phyloP scores from a whole-genome alignment of 164 flowering plant genomes.

The Akebia trifoliata region DNA sequence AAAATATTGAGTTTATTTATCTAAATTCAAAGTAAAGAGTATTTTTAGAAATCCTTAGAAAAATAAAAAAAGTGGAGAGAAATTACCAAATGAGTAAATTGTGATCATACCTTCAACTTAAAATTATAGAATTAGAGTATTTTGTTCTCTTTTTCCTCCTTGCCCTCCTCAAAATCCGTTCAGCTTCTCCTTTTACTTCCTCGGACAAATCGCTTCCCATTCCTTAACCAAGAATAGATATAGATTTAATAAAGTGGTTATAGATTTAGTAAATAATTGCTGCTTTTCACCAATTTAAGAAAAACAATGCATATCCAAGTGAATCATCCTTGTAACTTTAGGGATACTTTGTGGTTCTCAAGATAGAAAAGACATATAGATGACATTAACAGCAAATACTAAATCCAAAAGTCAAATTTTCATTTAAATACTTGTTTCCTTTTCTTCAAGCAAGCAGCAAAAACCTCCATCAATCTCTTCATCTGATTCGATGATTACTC shows the following conservation, averaged over 20 bases:
- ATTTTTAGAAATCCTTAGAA: background rate
- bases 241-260: background rate
- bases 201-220: slow-evolving; percentile 27
- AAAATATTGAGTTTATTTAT: too few relatives aligned
- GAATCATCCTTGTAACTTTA: background rate
- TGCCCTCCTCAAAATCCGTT: slow-evolving; percentile 61
- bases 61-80: background rate
- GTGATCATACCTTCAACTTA: slow-evolving; percentile 39
- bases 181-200: slow-evolving; percentile 52
- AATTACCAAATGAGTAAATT: background rate
- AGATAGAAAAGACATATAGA: background rate
- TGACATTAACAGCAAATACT: background rate
- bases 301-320: background rate
- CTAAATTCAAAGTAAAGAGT: too few relatives aligned
- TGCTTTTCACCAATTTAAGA: background rate
- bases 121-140: slow-evolving; percentile 32
- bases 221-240: slow-evolving; percentile 12
- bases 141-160: slow-evolving; percentile 78
- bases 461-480: slow-evolving; percentile 55
- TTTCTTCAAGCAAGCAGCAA: slow-evolving; percentile 46
- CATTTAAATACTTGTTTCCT: slow-evolving; percentile 36
- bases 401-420: background rate
- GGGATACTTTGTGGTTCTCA: background rate
- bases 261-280: background rate
- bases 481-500: slow-evolving; percentile 54